These are phyloP conservation scores for Colletotrichum zoysiae DNA, from an alignment of 2,329 filamentous ascomycete genomes.

Conservation along the genomic window DNA sequence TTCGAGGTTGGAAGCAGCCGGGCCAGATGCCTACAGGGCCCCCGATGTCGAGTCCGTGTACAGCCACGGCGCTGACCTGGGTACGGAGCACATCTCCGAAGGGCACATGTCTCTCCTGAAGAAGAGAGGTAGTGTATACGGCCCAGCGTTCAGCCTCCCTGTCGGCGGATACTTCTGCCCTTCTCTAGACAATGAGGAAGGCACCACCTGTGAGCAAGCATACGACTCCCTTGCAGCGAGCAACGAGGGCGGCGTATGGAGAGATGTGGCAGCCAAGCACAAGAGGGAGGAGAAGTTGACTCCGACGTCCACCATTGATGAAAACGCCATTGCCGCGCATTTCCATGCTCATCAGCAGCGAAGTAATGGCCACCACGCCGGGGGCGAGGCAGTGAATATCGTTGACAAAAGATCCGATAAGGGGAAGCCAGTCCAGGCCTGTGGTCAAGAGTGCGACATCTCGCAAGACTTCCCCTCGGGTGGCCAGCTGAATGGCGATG, in stretches of 20 bases:
- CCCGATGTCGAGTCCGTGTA: conserved; percentile 6
- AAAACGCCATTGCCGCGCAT: conserved; percentile 12
- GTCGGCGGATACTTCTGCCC: conserved; percentile 37
- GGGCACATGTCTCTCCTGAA: conserved; percentile 2
- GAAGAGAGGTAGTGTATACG: conserved; percentile 40
- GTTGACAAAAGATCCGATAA: too few species aligned
- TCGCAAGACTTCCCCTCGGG: conserved; percentile 1
- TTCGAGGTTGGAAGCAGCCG: conserved; percentile 1
- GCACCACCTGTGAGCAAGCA: conserved; percentile 18
- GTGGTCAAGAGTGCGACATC: too few species aligned
- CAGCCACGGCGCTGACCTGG: not conserved
- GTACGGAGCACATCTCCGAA: not conserved
- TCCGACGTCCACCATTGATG: conserved; percentile 18
- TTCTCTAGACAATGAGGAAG: conserved; percentile 12
- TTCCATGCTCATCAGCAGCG: conserved; percentile 16
- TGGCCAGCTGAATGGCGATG: not conserved
- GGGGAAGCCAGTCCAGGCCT: too few species aligned
- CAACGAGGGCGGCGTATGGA: conserved; percentile 11
- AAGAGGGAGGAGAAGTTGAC: conserved; percentile 4
- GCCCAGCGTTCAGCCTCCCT: conserved; percentile 36
- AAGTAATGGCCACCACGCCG: not conserved
- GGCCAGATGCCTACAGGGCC: not conserved
- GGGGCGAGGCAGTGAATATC: not conserved
- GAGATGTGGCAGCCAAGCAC: not conserved
- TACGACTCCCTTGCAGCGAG: not conserved